Conservation (phyloP, 2,329 filamentous ascomycete genomes). For the Cladophialophora psammophila region DNA sequence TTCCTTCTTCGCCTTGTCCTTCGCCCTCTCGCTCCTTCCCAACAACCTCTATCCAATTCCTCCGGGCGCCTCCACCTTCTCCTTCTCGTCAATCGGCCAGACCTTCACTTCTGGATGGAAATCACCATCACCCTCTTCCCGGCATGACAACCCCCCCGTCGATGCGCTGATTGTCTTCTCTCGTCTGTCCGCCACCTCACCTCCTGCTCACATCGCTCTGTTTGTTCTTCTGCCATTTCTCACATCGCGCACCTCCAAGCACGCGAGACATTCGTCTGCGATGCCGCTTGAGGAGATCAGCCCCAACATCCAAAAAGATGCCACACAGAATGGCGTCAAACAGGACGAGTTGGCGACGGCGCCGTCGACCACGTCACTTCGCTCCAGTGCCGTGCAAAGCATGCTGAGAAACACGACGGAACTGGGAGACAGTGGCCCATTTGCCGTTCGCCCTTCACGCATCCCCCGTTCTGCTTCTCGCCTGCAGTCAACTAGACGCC, state of each 20-base stretch:
- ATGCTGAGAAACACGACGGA: slow-evolving; percentile 73
- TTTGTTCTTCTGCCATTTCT: background rate
- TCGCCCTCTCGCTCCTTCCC: background rate
- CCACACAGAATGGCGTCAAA: slow-evolving; percentile 21
- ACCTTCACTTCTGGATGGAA: background rate
- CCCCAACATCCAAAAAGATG: slow-evolving; percentile 33
- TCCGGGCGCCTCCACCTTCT: background rate
- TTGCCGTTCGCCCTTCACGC: slow-evolving; percentile 60
- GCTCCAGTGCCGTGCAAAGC: slow-evolving; percentile 64
- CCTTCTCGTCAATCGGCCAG: background rate
- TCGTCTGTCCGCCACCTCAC: background rate
- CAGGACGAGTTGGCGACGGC: slow-evolving; percentile 11
- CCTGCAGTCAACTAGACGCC: slow-evolving; percentile 28
- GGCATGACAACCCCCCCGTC: background rate
- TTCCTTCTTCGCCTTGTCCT: background rate
- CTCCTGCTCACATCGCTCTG: slow-evolving; percentile 6
- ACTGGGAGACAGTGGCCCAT: slow-evolving; percentile 69
- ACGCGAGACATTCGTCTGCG: slow-evolving; percentile 15
- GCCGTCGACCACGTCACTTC: slow-evolving; percentile 25
- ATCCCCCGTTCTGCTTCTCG: slow-evolving; percentile 46
- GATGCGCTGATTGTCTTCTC: background rate
- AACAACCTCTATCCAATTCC: background rate
- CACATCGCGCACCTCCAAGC: background rate
- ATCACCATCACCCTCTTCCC: background rate
- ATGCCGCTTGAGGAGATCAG: slow-evolving; percentile 39